Percentiles rank a stretch among this genome's conserved stretches.
Conservation (phyloP, 1,284 basidiomycete genomes). For the Trichosporon ovoides region DNA sequence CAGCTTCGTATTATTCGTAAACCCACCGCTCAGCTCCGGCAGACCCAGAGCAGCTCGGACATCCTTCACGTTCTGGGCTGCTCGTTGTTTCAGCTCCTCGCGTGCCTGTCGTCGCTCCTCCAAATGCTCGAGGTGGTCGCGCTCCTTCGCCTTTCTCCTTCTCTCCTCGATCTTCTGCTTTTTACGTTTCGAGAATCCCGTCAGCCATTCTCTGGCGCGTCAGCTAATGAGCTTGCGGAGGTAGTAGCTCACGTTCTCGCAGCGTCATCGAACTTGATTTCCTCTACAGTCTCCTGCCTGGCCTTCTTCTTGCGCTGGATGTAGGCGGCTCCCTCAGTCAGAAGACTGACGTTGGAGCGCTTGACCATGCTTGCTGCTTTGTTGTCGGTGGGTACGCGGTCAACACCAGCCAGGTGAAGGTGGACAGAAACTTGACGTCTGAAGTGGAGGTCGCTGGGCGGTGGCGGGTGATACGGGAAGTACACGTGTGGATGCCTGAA, state of each 20-base stretch:
- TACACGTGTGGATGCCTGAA: background rate
- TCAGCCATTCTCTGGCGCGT: conserved; percentile 45
- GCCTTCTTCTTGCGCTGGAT: conserved; percentile 46
- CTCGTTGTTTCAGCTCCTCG: conserved; percentile 40
- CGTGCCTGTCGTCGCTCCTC: conserved; percentile 44
- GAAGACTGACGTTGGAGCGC: conserved; percentile 45
- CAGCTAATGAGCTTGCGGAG: background rate
- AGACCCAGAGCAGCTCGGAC: conserved; percentile 46
- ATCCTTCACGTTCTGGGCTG: conserved; percentile 41
- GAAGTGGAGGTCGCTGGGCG: conserved; percentile 2
- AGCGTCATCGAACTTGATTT: conserved; percentile 50
- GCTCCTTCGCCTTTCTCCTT: conserved; percentile 42
- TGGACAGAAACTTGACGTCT: background rate
- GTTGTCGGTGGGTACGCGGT: conserved; percentile 6
- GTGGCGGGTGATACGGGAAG: background rate
- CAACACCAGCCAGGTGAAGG: background rate
- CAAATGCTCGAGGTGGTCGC: conserved; percentile 43
- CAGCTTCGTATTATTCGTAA: background rate
- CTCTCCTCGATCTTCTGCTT: conserved; percentile 48
- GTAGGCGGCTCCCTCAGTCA: conserved; percentile 48
- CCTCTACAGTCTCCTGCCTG: conserved; percentile 45
- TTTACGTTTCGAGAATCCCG: conserved; percentile 49
- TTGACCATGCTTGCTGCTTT: conserved; percentile 8
- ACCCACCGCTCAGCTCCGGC: conserved; percentile 24
- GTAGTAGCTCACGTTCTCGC: conserved; percentile 44